phyloP scores from a whole-genome alignment of 768 basidiomycete genomes.

The Lactifluus rugatus region DNA sequence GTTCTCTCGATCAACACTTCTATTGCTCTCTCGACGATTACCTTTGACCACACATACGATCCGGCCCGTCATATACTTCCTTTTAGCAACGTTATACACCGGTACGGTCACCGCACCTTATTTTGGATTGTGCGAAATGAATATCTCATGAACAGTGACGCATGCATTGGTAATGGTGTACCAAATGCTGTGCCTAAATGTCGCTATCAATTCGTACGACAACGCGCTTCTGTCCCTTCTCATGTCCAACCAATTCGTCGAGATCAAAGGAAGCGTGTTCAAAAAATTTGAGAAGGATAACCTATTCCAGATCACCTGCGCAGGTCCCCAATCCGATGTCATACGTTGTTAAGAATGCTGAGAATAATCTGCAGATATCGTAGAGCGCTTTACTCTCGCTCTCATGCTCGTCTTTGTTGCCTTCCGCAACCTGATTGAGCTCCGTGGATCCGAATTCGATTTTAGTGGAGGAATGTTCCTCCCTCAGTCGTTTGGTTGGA shows the following conservation, averaged over 20 bases:
- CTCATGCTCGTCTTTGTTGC: conserved; percentile 90
- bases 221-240: conserved; percentile 89
- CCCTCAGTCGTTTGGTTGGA: conserved; percentile 80
- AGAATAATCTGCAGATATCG: conserved; percentile 58
- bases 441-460: conserved; percentile 84
- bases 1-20: conserved; percentile 86
- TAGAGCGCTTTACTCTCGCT: conserved; percentile 87
- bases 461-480: conserved; percentile 59
- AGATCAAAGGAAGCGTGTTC: conserved; percentile 99
- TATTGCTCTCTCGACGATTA: conserved; percentile 53
- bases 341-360: background rate
- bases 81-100: conserved; percentile 72
- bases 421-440: conserved; percentile 89
- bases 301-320: conserved; percentile 96
- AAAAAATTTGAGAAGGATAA: conserved; percentile 99
- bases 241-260: conserved; percentile 97
- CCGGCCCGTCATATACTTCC: conserved; percentile 75
- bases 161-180: conserved; percentile 96
- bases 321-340: conserved; percentile 43
- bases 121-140: background rate
- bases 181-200: conserved; percentile 88
- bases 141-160: conserved; percentile 42
- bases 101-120: conserved; percentile 37
- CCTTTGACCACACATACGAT: conserved; percentile 57
- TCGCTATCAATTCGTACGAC: conserved; percentile 97